Conservation (phyloP, 345 rosid species). For the Draba incana region DNA sequence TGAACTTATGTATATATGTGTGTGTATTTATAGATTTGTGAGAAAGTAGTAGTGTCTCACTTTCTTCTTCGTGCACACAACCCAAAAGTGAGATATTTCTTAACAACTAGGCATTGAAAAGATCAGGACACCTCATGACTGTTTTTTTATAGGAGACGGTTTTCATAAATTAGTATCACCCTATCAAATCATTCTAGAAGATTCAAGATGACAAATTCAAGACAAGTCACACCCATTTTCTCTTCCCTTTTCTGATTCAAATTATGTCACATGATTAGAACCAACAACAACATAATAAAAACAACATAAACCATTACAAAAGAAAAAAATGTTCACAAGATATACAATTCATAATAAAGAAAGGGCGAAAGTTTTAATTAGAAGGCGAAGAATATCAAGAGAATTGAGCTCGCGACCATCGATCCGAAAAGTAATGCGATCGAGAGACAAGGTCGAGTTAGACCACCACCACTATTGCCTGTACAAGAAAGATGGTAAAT, state of each 20-base stretch:
- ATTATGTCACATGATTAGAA: constrained; percentile 1
- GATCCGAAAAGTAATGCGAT: constrained; percentile 11
- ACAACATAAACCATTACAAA: not conserved
- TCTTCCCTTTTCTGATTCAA: not conserved
- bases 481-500: constrained; percentile 2
- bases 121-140: constrained; percentile 11
- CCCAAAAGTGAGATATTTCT: not conserved
- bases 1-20: not conserved
- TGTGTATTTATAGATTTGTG: constrained; percentile 22
- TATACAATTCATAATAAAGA: not conserved
- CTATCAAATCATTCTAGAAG: not conserved
- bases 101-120: constrained; percentile 21
- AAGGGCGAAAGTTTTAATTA: not conserved
- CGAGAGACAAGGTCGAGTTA: constrained; percentile 25
- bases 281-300: not conserved
- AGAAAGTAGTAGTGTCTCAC: not conserved
- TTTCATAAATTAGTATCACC: not conserved
- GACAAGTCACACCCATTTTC: not conserved
- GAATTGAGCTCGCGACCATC: constrained; percentile 1
- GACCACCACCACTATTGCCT: constrained; percentile 44
- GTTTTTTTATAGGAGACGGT: not conserved
- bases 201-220: not conserved
- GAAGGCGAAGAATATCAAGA: constrained; percentile 13
- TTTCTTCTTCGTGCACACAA: constrained; percentile 32
- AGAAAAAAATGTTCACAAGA: not conserved